Base-by-base conservation (phyloP, 2,329 filamentous ascomycete genomes). In the Arthrobotrys entomopaga region DNA sequence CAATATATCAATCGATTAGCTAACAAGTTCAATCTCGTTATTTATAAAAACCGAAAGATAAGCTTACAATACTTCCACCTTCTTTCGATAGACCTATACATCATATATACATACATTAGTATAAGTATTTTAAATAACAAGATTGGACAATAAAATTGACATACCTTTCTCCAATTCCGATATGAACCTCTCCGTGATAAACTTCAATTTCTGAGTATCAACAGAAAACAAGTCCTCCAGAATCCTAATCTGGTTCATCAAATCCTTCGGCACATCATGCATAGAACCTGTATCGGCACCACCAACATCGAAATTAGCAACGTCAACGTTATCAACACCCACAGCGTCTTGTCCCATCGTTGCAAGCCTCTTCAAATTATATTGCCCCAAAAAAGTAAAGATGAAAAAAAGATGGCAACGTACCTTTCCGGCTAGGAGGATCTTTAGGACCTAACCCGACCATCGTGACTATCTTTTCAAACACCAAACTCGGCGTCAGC, bases 151-250 rank as follows among this genome's bases (percentile, higher is more conserved):
- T 46, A 13, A 7, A 4, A n/a, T 34, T 42, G 29, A 53, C 83
- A 77, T 81, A 90, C 91, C 93, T 83, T 96, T 96, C 76, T 89
- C 87, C 64, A 99, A 87, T 84, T 99, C 95, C 38, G 86, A 86
- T 58, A 96, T 86, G 81, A 99, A 99, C 82, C 97, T 94, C 61
- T 91, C 85, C 48, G 92, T 94, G 80, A 99, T 93, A 77, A 90
- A 83, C 87, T 98, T 98, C 65, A 98, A 88, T 84, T 91, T 96
- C 42, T 86, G 83, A 0, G 86, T 86, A 77, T 90, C 87, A 52
- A 98, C 88, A 10, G 89, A 91, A 83, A 99, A 97, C 63, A 90
- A 82, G 69, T 93, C 87, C 84, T 98, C 95, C 22, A 98, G 86
- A 76, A 87, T 86, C 81, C 91, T 89, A 80, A 98, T 93, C 83